Percentiles rank a stretch among this genome's conserved stretches.
These are phyloP conservation scores for Phlebiopsis flavidoalba DNA, from an alignment of 768 basidiomycete genomes.

Conservation along the genomic window DNA sequence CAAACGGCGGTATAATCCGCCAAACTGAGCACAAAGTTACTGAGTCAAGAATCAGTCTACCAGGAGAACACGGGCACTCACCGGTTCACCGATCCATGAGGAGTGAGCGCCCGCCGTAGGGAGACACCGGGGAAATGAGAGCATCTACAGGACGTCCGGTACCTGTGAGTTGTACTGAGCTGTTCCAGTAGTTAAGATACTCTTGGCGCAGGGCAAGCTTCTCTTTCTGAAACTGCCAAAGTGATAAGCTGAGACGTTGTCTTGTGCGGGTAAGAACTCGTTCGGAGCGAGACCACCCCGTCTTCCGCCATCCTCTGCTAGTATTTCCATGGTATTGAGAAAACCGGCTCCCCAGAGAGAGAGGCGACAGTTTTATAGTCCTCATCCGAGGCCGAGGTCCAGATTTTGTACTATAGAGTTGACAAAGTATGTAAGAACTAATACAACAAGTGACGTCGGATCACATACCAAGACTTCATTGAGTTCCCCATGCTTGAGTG, in stretches of 20 bases:
- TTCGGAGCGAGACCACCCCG: constrained; percentile 6
- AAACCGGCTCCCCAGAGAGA: constrained; percentile 21
- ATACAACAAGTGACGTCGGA: not conserved
- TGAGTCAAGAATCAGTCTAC: not conserved
- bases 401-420: constrained; percentile 15
- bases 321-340: constrained; percentile 18
- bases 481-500: constrained; percentile 47
- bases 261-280: constrained; percentile 23
- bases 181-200: constrained; percentile 62
- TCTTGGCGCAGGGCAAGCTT: constrained; percentile 45
- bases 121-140: constrained; percentile 60
- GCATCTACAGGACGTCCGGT: constrained; percentile 76
- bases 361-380: constrained; percentile 16
- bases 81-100: constrained; percentile 57
- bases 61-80: constrained; percentile 23
- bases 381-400: constrained; percentile 17
- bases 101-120: constrained; percentile 50
- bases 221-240: constrained; percentile 63
- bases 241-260: constrained; percentile 44
- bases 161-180: constrained; percentile 42
- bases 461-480: constrained; percentile 33
- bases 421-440: not conserved
- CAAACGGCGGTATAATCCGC: constrained; percentile 56
- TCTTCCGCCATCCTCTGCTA: constrained; percentile 2
- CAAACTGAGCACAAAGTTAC: constrained; percentile 26